These are phyloP conservation scores for Trichosporon ovoides DNA, from an alignment of 1,284 basidiomycete species.

Conservation along the genomic window DNA sequence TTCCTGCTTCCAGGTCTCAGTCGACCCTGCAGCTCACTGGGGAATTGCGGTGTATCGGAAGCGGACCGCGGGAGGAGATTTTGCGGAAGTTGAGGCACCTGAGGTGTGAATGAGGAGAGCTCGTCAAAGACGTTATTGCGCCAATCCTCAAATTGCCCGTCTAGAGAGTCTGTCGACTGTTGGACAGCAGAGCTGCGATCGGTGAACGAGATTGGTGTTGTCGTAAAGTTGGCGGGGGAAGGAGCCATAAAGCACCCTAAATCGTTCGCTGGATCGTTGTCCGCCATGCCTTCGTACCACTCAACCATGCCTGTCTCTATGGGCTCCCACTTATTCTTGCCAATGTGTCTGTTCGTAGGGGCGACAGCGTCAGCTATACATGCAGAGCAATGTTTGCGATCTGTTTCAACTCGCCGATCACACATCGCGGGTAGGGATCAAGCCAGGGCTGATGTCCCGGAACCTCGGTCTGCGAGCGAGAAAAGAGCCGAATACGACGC, in stretches of 20 bases:
- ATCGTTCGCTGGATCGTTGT: conserved; percentile 42
- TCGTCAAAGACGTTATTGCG: not conserved
- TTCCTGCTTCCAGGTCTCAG: not conserved
- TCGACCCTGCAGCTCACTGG: not conserved
- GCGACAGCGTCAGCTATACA: not conserved
- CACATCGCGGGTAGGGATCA: not conserved
- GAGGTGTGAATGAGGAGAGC: conserved; percentile 4
- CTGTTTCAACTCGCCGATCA: not conserved
- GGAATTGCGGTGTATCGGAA: not conserved
- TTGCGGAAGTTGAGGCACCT: not conserved
- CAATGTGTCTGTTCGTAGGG: conserved; percentile 24
- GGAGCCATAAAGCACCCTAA: conserved; percentile 14
- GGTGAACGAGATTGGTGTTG: not conserved
- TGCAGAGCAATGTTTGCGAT: not conserved
- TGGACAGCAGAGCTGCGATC: no score
- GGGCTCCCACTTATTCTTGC: conserved; percentile 43
- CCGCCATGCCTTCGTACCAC: conserved; percentile 32
- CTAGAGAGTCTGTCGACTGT: no score
- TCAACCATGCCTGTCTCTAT: conserved; percentile 42
- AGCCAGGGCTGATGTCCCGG: not conserved
- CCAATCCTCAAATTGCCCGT: no score
- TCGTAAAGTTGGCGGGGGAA: not conserved
- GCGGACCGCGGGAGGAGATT: not conserved
- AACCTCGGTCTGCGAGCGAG: not conserved
- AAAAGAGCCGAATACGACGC: not conserved